A percentile compares a stretch with the other conserved stretches of the same genome.
Evolutionary conservation across 2,329 filamentous ascomycete species (phyloP).

Genomic region (Colletotrichum caudatum): DNA sequence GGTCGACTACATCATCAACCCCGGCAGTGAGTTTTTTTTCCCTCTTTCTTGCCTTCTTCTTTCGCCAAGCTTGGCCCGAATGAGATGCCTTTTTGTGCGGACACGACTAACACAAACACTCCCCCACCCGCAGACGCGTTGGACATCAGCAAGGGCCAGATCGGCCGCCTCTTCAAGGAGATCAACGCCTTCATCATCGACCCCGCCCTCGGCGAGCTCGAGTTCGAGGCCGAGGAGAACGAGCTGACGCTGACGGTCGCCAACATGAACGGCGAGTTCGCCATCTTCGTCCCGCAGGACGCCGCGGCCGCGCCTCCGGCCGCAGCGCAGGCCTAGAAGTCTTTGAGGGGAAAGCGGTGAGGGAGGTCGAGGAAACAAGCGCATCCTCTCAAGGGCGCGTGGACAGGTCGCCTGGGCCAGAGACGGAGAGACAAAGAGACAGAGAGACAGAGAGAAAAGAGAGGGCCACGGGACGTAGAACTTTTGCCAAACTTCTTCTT

Average conservation of each 20-base stretch:
- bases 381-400: neutral
- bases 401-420: neutral
- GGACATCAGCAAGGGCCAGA: conserved; percentile 52
- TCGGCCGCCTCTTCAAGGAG: conserved; percentile 52
- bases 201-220: conserved; percentile 52
- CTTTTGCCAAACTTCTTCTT: neutral
- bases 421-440: neutral
- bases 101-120: neutral
- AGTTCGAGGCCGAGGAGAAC: conserved; percentile 57
- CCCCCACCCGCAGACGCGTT: conserved; percentile 44
- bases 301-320: conserved; percentile 14
- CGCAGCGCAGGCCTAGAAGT: neutral
- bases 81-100: too few relatives aligned
- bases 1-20: conserved; percentile 55
- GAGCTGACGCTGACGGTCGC: conserved; percentile 50
- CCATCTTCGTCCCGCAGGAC: conserved; percentile 48
- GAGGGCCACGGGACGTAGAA: neutral
- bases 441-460: neutral
- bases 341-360: neutral
- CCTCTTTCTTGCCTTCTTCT: neutral
- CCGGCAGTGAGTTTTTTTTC: conserved; percentile 48
- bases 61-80: neutral
- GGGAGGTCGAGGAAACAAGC: neutral
- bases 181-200: conserved; percentile 53
- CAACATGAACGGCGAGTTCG: conserved; percentile 51